These are phyloP conservation scores for Paxillus rubicundulus DNA, from an alignment of 768 basidiomycete species.

Conservation along the genomic window DNA sequence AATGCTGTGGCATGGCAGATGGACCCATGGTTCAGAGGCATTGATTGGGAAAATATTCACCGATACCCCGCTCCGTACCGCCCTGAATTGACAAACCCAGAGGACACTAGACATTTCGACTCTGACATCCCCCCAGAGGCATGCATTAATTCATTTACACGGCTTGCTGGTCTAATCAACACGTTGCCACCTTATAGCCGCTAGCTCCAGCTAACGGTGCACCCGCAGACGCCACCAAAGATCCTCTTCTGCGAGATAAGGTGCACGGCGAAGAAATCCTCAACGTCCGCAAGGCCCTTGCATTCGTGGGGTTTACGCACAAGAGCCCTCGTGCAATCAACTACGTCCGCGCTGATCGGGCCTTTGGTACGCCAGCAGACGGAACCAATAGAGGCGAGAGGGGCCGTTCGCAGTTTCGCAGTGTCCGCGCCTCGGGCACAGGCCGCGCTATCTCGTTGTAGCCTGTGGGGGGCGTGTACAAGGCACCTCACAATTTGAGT, in stretches of 20 bases:
- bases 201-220: conserved; percentile 87
- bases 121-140: conserved; percentile 92
- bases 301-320: conserved; percentile 90
- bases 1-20: conserved; percentile 41
- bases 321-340: conserved; percentile 80
- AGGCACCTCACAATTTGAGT: conserved; percentile 23
- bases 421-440: conserved; percentile 58
- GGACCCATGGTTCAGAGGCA: conserved; percentile 88
- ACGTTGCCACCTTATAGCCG: conserved; percentile 54
- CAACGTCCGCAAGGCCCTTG: conserved; percentile 85
- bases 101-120: conserved; percentile 94
- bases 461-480: conserved; percentile 32
- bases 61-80: conserved; percentile 82
- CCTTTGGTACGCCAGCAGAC: conserved; percentile 58
- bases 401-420: conserved; percentile 64
- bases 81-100: conserved; percentile 76
- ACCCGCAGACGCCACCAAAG: conserved; percentile 79
- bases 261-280: conserved; percentile 84
- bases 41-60: conserved; percentile 89
- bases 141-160: conserved; percentile 31
- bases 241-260: conserved; percentile 84
- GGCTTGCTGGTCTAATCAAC: conserved; percentile 27
- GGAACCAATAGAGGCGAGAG: conserved; percentile 51
- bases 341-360: conserved; percentile 73
- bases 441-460: conserved; percentile 86